Percentiles rank a stretch among this genome's conserved stretches.
These are phyloP conservation scores for Blastobotrys raffinosifermentans DNA, from an alignment of 1,139 yeast genomes.

Conservation along the genomic window DNA sequence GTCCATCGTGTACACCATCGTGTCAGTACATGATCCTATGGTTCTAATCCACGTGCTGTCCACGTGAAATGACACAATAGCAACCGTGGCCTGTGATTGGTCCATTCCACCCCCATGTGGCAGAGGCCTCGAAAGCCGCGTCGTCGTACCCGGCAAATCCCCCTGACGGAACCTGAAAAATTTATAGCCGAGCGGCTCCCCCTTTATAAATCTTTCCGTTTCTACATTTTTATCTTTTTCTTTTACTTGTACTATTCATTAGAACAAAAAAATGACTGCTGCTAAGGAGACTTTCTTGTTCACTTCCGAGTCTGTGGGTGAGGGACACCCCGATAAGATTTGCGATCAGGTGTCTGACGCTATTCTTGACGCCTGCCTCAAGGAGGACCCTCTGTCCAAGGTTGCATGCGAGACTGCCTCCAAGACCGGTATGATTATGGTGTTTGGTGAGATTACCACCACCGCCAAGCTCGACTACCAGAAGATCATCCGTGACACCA, in stretches of 20 bases:
- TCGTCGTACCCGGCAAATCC: too few species aligned
- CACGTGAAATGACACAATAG: too few species aligned
- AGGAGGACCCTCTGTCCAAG: slow-evolving; percentile 93
- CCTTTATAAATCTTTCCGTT: slow-evolving; percentile 7
- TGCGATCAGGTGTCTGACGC: slow-evolving; percentile 99
- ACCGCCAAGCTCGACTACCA: slow-evolving; percentile 93
- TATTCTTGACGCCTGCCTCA: slow-evolving; percentile 93
- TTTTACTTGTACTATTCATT: slow-evolving; percentile 8
- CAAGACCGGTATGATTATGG: slow-evolving; percentile 98
- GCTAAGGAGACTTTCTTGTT: slow-evolving; percentile 56
- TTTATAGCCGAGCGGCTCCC: too few species aligned
- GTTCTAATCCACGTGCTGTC: too few species aligned
- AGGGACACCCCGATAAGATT: slow-evolving; percentile 99
- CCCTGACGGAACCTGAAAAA: too few species aligned
- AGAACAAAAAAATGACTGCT: slow-evolving; percentile 26
- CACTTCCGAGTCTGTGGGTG: slow-evolving; percentile 96
- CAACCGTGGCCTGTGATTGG: too few species aligned
- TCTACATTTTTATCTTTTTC: slow-evolving; percentile 8
- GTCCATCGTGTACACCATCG: too few species aligned
- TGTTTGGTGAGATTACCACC: slow-evolving; percentile 98
- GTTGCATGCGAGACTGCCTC: slow-evolving; percentile 99
- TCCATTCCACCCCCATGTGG: too few species aligned
- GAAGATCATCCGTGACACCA: slow-evolving; percentile 94
- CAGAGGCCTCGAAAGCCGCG: too few species aligned
- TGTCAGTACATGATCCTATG: too few species aligned